Conservation (phyloP, 805 yeast species). For the Candida piceae region DNA sequence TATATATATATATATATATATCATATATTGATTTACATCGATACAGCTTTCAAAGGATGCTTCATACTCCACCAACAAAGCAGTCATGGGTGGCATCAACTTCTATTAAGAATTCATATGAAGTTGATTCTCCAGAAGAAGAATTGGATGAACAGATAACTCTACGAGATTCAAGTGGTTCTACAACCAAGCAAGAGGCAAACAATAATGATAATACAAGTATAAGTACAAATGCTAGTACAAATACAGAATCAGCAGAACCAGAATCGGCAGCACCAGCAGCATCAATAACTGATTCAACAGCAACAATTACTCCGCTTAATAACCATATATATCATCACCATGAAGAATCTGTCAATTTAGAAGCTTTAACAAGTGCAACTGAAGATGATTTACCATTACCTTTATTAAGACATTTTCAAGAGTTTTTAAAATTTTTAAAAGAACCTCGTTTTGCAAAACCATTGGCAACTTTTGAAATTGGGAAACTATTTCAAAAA, state of each 20-base stretch:
- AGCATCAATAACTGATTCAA: background rate
- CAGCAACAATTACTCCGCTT: background rate
- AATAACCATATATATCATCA: background rate
- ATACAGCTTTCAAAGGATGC: constrained; percentile 18
- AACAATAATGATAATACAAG: background rate
- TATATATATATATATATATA: too few relatives aligned
- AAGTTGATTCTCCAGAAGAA: constrained; percentile 1
- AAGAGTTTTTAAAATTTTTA: constrained; percentile 26
- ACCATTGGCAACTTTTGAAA: constrained; percentile 31
- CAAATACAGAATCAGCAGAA: too few relatives aligned
- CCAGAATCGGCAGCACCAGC: too few relatives aligned
- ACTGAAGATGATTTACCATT: constrained; percentile 25
- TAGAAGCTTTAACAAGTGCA: constrained; percentile 14
- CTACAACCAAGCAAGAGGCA: background rate
- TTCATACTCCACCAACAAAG: constrained; percentile 32
- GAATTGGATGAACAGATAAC: constrained; percentile 1
- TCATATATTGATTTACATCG: too few relatives aligned
- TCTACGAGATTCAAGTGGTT: background rate
- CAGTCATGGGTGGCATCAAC: constrained; percentile 24
- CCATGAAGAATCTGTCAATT: constrained; percentile 1
- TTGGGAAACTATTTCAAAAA: constrained; percentile 31
- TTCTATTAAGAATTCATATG: constrained; percentile 23
- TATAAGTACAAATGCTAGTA: background rate
- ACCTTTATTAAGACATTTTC: constrained; percentile 20
- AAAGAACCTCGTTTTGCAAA: constrained; percentile 33